Base-by-base conservation (phyloP, 495 filamentous ascomycete species). In the Lasiosphaeriaceae sp. region DNA sequence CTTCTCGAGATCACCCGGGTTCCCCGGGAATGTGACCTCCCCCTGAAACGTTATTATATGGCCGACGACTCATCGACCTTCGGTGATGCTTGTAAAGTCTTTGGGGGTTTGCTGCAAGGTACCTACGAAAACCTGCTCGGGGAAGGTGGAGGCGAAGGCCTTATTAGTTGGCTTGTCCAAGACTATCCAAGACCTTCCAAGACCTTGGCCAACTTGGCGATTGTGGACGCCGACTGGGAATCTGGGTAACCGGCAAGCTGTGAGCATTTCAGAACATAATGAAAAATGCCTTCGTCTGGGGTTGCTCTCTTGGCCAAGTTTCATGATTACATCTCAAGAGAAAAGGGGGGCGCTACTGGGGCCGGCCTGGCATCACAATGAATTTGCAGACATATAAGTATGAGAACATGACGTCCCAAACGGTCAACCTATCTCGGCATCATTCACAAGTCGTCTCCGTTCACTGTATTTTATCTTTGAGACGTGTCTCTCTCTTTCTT, bases 221-320 rank as follows among this genome's bases (percentile, higher is more conserved):
- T 43, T 39, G 34, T 24, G 35, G 50, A 41, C 21, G 16, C 16
- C 35, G 50, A 21, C 34, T 43, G 50, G 20, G 39, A 43, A 17
- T 31, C 26, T 31, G 26, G 26, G 9, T 31, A 31, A 31, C 26
- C 26, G 26, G 26, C 26, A 31, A 31, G 26, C 26, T 9, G 9
- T 3, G 26, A 31, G 4, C 26, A n/a, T n/a, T 31, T 31, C 26
- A 31, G 9, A 3, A 3, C n/a, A 19, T 16, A 34, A 48, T n/a
- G n/a, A n/a, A n/a, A n/a, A n/a, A n/a, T n/a, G n/a, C 14, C 8
- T 43, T 43, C 35, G 35, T 44, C 37, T 23, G 34, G 20, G 21
- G 37, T 44, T 20, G 20, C 50, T 8, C 50, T 52, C 50, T 52
- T 52, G 50, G 50, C 50, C 34, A 22, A 23, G 50, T 52, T 52